Evolutionary conservation across 2,329 filamentous ascomycete species (phyloP).

Genomic region (Botrytis fragariae): DNA sequence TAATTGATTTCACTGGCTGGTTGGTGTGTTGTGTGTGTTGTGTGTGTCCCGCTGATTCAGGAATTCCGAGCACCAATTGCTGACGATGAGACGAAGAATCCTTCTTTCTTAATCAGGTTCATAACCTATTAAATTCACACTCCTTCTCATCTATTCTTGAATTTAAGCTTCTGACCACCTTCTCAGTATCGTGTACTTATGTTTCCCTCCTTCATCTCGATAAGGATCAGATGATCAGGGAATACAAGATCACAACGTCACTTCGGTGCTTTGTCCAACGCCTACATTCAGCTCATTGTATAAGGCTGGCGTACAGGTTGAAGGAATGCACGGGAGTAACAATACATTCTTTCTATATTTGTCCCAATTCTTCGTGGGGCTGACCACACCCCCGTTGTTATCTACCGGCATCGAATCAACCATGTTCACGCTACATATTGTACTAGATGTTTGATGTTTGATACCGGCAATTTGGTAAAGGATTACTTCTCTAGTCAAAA

Average conservation of each 20-base stretch:
- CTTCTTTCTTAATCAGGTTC: background rate
- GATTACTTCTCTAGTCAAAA: no score
- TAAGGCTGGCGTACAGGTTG: background rate
- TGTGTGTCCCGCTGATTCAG: background rate
- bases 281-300: background rate
- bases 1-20: background rate
- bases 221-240: background rate
- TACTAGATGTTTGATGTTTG: background rate
- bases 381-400: background rate
- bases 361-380: background rate
- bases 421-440: background rate
- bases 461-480: background rate
- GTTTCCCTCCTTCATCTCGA: background rate
- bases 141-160: background rate
- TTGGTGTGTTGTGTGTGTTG: no score
- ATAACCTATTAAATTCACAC: background rate
- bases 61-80: background rate
- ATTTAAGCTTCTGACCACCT: slow-evolving; percentile 1
- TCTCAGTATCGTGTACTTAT: background rate
- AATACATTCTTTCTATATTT: background rate
- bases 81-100: slow-evolving; percentile 2
- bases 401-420: background rate
- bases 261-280: background rate
- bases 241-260: background rate
- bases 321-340: background rate